Base-by-base conservation (phyloP, 2,329 filamentous ascomycete genomes). In the Sarocladium oryzae region DNA sequence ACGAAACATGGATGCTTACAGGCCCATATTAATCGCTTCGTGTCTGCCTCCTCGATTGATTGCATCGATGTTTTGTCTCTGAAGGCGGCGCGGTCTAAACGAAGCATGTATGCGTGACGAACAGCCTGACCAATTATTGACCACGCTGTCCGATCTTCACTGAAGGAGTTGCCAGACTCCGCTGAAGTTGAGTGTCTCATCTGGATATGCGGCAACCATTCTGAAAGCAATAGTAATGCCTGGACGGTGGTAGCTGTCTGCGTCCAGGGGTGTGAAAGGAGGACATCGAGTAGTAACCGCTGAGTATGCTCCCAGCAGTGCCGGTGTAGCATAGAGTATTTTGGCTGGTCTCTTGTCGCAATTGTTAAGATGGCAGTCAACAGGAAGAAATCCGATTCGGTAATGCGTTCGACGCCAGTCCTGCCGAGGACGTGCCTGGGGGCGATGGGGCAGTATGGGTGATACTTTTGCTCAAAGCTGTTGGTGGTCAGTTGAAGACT, bases 301-400 rank as follows among this genome's bases (percentile, higher is more conserved):
- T 56, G 50, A 13, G 53, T 53, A 33, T 56, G 49, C n/a, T 56
- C 52, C 52, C 54, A 56, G 21, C 54, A 56, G 36, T 53, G 51
- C 1, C 53, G 51, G 41, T 56, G 54, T 2, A 43, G 45, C 1
- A 54, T 23, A 20, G 43, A 24, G 33, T 54, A 53, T 2, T 52
- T 45, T 8, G 51, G 40, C 18, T 40, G 35, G 16, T 52, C 51
- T 33, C 51, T 24, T 16, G 51, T 40, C 8, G 51, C 43, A 37
- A 52, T 36, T 6, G 51, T 43, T 3, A 52, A 41, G 16, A 52
- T 50, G 5, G 20, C 51, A 3, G 51, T 52, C 5, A 52, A 24
- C 10, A 52, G 33, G 36, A 52, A 52, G 45, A 49, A 41, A 20
- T 52, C 51, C 10, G 43, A n/a, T 15, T 36, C 20, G 11, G 23